Evolutionary conservation across 208 protist genomes (phyloP).

Genomic region (Leishmania lainsoni): DNA sequence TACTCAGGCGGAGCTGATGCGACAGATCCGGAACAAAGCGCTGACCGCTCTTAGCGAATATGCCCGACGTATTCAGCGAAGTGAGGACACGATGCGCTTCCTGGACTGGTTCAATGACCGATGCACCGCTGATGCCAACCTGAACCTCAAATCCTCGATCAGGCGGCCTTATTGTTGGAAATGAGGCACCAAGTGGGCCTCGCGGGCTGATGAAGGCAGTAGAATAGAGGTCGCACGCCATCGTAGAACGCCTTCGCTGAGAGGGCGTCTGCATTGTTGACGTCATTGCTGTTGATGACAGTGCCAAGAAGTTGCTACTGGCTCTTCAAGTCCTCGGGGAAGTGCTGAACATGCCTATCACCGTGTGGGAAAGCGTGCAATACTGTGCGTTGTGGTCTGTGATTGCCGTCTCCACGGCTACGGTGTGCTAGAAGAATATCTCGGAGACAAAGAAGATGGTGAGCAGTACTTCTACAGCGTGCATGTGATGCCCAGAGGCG

Average conservation of each 20-base stretch:
- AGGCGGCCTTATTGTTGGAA: conserved; percentile 47
- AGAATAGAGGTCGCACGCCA: conserved; percentile 54
- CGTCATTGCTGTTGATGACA: conserved; percentile 62
- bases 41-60: conserved; percentile 34
- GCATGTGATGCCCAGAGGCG: conserved; percentile 27
- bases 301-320: conserved; percentile 55
- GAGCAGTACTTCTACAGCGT: conserved; percentile 38
- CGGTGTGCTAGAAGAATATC: conserved; percentile 45
- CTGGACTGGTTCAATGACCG: conserved; percentile 74
- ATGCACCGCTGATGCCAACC: conserved; percentile 59
- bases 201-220: conserved; percentile 54
- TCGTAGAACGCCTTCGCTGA: conserved; percentile 51
- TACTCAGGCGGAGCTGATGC: conserved; percentile 34
- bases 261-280: conserved; percentile 61
- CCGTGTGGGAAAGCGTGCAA: conserved; percentile 53
- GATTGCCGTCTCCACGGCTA: conserved; percentile 58
- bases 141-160: conserved; percentile 47
- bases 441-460: conserved; percentile 42
- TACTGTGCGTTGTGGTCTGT: conserved; percentile 55
- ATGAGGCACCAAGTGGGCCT: conserved; percentile 47
- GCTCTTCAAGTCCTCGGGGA: conserved; percentile 53
- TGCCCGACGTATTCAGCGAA: conserved; percentile 24
- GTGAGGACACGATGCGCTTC: conserved; percentile 31
- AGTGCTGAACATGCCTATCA: conserved; percentile 58
- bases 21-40: conserved; percentile 35